Conservation (phyloP, 2,329 filamentous ascomycete genomes). For the Exophiala dermatitidis region DNA sequence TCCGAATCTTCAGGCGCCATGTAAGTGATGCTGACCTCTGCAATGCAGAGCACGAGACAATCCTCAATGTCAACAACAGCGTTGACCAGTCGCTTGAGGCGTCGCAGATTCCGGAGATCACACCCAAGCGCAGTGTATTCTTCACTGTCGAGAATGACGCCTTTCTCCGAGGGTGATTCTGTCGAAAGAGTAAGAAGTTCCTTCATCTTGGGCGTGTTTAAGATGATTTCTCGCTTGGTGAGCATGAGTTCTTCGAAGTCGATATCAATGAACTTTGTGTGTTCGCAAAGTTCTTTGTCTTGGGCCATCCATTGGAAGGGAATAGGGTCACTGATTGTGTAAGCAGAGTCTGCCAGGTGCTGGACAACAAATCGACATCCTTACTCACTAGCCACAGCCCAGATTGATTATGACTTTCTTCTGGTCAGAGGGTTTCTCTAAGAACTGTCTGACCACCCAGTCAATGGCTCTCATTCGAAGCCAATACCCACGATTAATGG, state of each 20-base stretch:
- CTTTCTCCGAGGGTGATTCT: conserved; percentile 1
- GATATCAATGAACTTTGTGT: conserved; percentile 25
- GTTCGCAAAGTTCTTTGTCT: conserved; percentile 45
- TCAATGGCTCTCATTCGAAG: conserved; percentile 78
- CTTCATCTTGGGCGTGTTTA: conserved; percentile 24
- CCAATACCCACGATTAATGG: conserved; percentile 88
- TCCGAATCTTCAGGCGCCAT: conserved; percentile 72
- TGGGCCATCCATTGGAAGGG: conserved; percentile 74
- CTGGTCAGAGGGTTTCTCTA: conserved; percentile 46
- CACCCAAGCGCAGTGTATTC: conserved; percentile 26
- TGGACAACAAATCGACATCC: neutral
- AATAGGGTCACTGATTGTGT: conserved; percentile 63
- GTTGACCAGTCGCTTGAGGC: conserved; percentile 54
- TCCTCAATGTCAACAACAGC: conserved; percentile 51
- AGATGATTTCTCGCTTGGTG: conserved; percentile 25
- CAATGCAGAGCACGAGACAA: conserved; percentile 67
- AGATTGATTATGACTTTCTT: conserved; percentile 27
- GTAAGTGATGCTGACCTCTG: conserved; percentile 86
- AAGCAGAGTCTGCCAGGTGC: neutral
- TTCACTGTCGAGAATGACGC: conserved; percentile 21
- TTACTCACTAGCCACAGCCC: conserved; percentile 28
- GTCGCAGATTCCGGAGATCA: conserved; percentile 54
- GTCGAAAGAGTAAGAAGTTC: conserved; percentile 18
- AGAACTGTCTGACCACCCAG: conserved; percentile 63
- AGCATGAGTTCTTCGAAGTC: conserved; percentile 27